A percentile compares a stretch with the other conserved stretches of the same genome.
Conservation (phyloP, 169 alveolate genomes). For the Eimeria zaria region DNA sequence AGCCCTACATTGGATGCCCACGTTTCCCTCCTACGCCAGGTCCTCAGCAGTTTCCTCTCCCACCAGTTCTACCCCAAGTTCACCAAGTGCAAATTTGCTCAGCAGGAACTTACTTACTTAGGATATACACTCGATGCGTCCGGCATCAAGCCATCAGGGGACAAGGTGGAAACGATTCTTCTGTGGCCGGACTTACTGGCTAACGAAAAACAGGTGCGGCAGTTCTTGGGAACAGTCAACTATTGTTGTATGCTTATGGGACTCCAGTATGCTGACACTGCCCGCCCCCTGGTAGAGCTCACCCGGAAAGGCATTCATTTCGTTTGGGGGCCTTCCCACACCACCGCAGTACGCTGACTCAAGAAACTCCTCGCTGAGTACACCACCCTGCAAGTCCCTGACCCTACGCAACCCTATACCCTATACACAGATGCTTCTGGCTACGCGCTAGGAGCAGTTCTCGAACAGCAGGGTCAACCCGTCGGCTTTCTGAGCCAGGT, state of each 20-base stretch:
- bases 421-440: background rate
- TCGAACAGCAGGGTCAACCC: background rate
- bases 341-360: background rate
- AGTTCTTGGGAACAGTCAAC: background rate
- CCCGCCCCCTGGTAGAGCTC: background rate
- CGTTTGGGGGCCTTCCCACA: background rate
- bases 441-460: background rate
- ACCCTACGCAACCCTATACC: background rate
- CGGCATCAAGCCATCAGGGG: background rate
- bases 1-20: background rate
- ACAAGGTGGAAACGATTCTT: background rate
- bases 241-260: background rate
- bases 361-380: background rate
- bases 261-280: background rate
- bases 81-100: background rate
- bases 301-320: background rate
- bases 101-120: background rate
- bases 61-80: background rate
- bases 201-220: background rate
- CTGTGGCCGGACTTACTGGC: background rate
- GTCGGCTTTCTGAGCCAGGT: conserved; percentile 18
- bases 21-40: background rate
- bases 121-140: background rate
- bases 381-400: background rate
- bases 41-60: background rate